A percentile compares a stretch with the other conserved stretches of the same genome.
Conservation (phyloP, 129 eudicot genomes). For the Pulicaria dysenterica region DNA sequence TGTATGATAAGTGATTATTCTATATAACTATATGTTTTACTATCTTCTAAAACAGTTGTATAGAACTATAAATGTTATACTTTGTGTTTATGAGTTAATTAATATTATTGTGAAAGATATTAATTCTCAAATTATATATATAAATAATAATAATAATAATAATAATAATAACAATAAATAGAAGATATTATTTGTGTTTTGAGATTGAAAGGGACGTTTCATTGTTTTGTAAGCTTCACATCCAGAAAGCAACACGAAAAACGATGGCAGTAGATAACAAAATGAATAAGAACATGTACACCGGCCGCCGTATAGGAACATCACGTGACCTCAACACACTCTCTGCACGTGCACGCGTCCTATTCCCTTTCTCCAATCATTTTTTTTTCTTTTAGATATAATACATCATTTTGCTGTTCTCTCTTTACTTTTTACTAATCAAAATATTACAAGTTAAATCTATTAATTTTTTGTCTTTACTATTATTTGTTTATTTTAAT, state of each 20-base stretch:
- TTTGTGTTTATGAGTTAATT: not conserved
- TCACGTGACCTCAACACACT: conserved; percentile 28
- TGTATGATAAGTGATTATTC: too few species aligned
- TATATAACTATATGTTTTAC: too few species aligned
- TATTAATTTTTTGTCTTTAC: too few species aligned
- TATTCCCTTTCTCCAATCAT: conserved; percentile 20
- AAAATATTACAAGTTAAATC: too few species aligned
- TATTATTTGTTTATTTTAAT: too few species aligned
- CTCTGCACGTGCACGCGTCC: conserved; percentile 44
- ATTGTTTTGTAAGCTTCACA: conserved; percentile 22
- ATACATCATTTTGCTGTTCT: too few species aligned
- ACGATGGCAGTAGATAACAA: conserved; percentile 16
- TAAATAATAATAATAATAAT: too few species aligned
- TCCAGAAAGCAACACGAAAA: not conserved
- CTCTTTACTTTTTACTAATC: too few species aligned
- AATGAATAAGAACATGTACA: conserved; percentile 33
- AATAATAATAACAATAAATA: not conserved
- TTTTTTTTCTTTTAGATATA: too few species aligned
- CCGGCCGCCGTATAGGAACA: conserved; percentile 42
- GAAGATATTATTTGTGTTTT: not conserved
- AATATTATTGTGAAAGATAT: too few species aligned
- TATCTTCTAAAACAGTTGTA: too few species aligned
- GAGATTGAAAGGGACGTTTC: conserved; percentile 28
- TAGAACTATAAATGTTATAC: not conserved
- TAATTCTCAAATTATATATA: too few species aligned